A percentile compares a stretch with the other conserved stretches of the same genome.
phyloP scores from a whole-genome alignment of 2,329 filamentous ascomycete genomes.

The Verticillium longisporum region DNA sequence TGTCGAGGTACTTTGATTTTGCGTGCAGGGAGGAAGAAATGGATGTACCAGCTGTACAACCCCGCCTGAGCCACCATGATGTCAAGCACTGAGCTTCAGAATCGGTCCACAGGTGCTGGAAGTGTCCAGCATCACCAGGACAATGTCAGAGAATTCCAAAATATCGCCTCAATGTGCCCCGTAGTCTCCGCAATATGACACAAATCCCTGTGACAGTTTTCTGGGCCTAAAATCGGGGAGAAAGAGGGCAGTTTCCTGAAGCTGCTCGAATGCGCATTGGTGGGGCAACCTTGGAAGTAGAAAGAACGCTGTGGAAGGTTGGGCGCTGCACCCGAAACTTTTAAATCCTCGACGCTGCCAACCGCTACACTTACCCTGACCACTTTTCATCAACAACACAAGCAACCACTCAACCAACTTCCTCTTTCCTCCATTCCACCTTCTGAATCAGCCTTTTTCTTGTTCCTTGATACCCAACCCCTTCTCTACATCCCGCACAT shows the following conservation, averaged over 20 bases:
- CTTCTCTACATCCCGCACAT: background rate
- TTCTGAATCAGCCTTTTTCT: background rate
- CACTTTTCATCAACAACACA: slow-evolving; percentile 1
- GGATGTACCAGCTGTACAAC: background rate
- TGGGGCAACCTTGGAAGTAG: background rate
- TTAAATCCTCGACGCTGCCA: background rate
- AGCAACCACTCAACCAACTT: slow-evolving; percentile 1
- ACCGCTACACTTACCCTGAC: background rate
- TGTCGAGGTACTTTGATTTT: background rate
- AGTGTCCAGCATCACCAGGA: background rate
- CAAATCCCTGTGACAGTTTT: background rate
- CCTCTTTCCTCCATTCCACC: background rate
- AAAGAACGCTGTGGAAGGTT: slow-evolving; percentile 1
- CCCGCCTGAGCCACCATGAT: background rate
- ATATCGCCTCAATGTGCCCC: background rate
- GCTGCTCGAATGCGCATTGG: background rate
- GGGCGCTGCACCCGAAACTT: background rate
- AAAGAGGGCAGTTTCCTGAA: background rate
- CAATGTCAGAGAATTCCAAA: background rate
- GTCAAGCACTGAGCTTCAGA: background rate
- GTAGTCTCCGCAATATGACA: background rate
- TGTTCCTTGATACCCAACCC: background rate
- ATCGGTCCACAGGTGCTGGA: background rate
- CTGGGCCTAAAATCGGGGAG: background rate
- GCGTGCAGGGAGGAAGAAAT: background rate